These are phyloP conservation scores for Myriosclerotinia duriaeana DNA, from an alignment of 2,329 filamentous ascomycete species.

Conservation along the genomic window DNA sequence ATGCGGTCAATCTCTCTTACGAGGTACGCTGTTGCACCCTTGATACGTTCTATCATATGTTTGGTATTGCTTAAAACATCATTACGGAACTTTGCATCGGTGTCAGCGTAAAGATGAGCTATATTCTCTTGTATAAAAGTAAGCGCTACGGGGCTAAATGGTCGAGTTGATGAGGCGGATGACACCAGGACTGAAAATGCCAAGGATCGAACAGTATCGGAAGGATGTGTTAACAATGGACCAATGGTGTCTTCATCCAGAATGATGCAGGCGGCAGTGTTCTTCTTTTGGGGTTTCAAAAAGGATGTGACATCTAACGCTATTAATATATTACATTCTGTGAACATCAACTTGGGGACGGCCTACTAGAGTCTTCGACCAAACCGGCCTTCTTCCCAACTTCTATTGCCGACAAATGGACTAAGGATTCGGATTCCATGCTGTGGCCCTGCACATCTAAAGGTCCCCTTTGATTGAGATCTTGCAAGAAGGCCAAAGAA, in stretches of 20 bases:
- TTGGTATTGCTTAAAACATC: slow-evolving; percentile 74
- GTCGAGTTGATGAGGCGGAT: slow-evolving; percentile 71
- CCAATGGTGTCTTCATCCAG: slow-evolving; percentile 51
- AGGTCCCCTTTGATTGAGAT: slow-evolving; percentile 54
- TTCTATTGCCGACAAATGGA: slow-evolving; percentile 67
- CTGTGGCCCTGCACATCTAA: slow-evolving; percentile 48
- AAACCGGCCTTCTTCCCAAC: slow-evolving; percentile 69
- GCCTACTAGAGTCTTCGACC: slow-evolving; percentile 64
- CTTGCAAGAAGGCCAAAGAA: slow-evolving; percentile 57
- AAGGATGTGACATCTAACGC: slow-evolving; percentile 37
- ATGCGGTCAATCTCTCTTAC: slow-evolving; percentile 42
- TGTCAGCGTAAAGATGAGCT: slow-evolving; percentile 73
- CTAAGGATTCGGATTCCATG: slow-evolving; percentile 54
- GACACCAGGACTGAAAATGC: slow-evolving; percentile 78
- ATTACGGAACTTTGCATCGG: slow-evolving; percentile 81
- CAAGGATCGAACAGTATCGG: slow-evolving; percentile 69
- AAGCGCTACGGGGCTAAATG: slow-evolving; percentile 64
- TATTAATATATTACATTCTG: slow-evolving; percentile 23
- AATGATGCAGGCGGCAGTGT: slow-evolving; percentile 37
- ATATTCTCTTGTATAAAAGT: slow-evolving; percentile 64
- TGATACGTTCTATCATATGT: slow-evolving; percentile 73
- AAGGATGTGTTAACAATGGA: slow-evolving; percentile 54
- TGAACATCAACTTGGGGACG: slow-evolving; percentile 1
- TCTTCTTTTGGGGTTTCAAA: slow-evolving; percentile 42
- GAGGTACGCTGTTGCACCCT: slow-evolving; percentile 62